Conservation (phyloP, 1,284 basidiomycete genomes). For the Cystobasidiaceae sp. region DNA sequence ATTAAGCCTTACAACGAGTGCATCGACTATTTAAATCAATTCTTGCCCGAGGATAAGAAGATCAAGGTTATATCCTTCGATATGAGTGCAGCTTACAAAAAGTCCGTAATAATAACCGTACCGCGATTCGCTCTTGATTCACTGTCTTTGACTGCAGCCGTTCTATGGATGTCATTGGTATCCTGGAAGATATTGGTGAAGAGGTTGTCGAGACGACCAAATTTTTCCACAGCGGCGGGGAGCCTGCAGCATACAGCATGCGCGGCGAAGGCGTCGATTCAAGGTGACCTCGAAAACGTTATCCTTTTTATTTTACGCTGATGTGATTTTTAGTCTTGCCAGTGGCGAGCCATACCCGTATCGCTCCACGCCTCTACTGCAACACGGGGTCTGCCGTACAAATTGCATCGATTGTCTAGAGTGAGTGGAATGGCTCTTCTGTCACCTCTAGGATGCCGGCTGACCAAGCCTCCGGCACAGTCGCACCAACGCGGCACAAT, state of each 20-base stretch:
- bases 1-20: constrained; percentile 88
- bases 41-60: constrained; percentile 75
- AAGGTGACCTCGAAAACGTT: too few relatives aligned
- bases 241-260: constrained; percentile 35
- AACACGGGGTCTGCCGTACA: constrained; percentile 82
- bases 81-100: constrained; percentile 54
- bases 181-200: constrained; percentile 91
- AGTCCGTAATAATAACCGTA: constrained; percentile 31
- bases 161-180: constrained; percentile 55
- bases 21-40: constrained; percentile 89
- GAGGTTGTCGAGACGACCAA: constrained; percentile 85
- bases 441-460: neutral
- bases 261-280: neutral
- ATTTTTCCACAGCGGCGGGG: constrained; percentile 72
- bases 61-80: constrained; percentile 95
- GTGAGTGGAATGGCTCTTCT: constrained; percentile 32
- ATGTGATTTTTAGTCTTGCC: too few relatives aligned
- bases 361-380: constrained; percentile 54
- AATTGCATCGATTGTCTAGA: constrained; percentile 96
- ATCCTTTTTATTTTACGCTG: too few relatives aligned
- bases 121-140: neutral
- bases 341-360: neutral
- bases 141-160: neutral
- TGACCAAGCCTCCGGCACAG: constrained; percentile 28
- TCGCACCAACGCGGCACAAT: constrained; percentile 95